phyloP scores from a whole-genome alignment of 768 basidiomycete species.

The Lentinula guzmanii region DNA sequence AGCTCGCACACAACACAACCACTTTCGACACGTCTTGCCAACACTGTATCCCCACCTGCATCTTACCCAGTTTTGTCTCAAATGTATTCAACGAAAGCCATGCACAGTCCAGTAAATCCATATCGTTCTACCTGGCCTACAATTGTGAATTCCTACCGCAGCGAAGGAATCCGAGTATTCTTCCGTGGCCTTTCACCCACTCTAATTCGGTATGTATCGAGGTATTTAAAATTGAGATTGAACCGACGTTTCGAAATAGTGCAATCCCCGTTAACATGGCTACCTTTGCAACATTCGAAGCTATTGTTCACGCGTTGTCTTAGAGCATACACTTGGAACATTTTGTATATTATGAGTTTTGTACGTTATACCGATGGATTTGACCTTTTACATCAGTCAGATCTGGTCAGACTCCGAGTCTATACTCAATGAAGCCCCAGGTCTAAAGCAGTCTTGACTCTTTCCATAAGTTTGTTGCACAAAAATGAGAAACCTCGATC shows the following conservation, averaged over 20 bases:
- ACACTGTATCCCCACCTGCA: neutral
- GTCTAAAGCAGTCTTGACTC: too few relatives aligned
- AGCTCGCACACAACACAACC: neutral
- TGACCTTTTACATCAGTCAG: neutral
- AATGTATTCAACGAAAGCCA: conserved; percentile 2
- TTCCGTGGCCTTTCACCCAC: conserved; percentile 77
- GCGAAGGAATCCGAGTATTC: conserved; percentile 66
- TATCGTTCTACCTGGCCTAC: conserved; percentile 58
- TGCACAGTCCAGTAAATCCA: conserved; percentile 29
- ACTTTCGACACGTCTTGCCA: neutral
- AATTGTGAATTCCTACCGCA: conserved; percentile 50
- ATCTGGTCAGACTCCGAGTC: too few relatives aligned
- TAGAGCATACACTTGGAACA: neutral
- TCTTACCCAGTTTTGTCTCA: conserved; percentile 10
- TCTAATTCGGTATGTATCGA: conserved; percentile 56
- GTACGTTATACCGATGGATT: neutral
- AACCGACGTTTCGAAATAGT: conserved; percentile 23
- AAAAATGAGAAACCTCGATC: too few relatives aligned
- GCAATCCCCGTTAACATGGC: conserved; percentile 87
- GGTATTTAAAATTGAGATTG: neutral
- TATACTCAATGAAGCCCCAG: too few relatives aligned
- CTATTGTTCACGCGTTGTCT: conserved; percentile 35
- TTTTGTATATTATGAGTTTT: neutral
- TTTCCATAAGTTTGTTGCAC: too few relatives aligned
- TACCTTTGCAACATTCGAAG: conserved; percentile 71